These are phyloP conservation scores for Podospora didyma DNA, from an alignment of 495 filamentous ascomycete genomes.

Conservation along the genomic window DNA sequence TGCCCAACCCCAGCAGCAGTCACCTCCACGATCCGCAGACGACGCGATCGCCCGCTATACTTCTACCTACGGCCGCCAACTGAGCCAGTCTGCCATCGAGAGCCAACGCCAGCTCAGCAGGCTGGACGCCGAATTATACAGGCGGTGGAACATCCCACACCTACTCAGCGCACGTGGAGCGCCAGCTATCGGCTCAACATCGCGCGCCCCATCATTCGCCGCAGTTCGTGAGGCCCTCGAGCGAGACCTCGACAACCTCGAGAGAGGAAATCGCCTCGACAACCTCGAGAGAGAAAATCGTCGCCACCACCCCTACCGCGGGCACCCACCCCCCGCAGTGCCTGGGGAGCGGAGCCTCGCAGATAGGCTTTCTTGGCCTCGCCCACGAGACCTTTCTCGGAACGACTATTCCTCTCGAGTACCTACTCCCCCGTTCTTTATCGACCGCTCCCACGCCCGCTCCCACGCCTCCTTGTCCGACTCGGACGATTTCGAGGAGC, in stretches of 20 bases:
- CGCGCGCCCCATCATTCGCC: neutral
- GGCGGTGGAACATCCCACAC: too few relatives aligned
- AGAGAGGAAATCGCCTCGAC: neutral
- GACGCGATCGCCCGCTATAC: neutral
- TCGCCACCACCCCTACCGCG: conserved; percentile 5
- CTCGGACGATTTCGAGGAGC: neutral
- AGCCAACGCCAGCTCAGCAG: too few relatives aligned
- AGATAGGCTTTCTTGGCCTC: neutral
- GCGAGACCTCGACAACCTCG: too few relatives aligned
- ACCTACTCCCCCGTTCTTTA: too few relatives aligned
- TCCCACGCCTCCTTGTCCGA: too few relatives aligned
- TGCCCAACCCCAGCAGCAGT: too few relatives aligned
- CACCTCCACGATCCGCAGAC: neutral
- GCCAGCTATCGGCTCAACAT: too few relatives aligned
- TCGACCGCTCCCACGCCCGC: too few relatives aligned
- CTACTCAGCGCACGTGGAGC: neutral
- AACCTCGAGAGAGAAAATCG: neutral
- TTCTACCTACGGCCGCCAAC: neutral
- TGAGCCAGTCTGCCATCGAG: neutral
- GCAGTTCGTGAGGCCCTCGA: neutral
- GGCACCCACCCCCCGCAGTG: neutral
- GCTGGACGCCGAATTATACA: too few relatives aligned
- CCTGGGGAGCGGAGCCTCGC: neutral
- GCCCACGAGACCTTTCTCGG: neutral
- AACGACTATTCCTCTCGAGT: too few relatives aligned